Percentiles rank a stretch among this genome's conserved stretches.
Evolutionary conservation across 805 yeast species (phyloP).

Genomic region (Saturnispora ahearnii): DNA sequence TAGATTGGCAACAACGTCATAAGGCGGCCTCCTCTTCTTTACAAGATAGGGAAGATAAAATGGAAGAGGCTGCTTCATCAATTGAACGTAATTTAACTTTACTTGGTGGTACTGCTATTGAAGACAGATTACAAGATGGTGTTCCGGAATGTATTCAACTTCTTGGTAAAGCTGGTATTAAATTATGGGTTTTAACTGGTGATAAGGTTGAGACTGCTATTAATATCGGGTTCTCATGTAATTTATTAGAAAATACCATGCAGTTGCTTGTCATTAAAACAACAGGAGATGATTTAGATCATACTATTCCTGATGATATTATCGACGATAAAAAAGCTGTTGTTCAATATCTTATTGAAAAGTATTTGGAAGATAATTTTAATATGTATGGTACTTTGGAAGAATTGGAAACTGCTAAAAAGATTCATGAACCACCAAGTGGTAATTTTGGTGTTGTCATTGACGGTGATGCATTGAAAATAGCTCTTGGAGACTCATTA

Average conservation of each 20-base stretch:
- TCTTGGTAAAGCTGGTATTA: slow-evolving; percentile 68
- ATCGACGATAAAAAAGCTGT: slow-evolving; percentile 21
- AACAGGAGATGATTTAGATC: slow-evolving; percentile 44
- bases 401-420: slow-evolving; percentile 47
- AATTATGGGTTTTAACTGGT: slow-evolving; percentile 81
- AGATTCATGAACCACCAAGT: slow-evolving; percentile 57
- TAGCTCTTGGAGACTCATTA: slow-evolving; percentile 35
- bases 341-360: slow-evolving; percentile 41
- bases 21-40: slow-evolving; percentile 57
- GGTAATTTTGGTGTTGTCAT: slow-evolving; percentile 63
- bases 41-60: slow-evolving; percentile 52
- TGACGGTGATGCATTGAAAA: slow-evolving; percentile 70
- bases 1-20: slow-evolving; percentile 54
- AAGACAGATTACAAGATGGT: slow-evolving; percentile 78
- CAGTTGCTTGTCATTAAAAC: slow-evolving; percentile 58
- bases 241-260: slow-evolving; percentile 67
- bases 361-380: slow-evolving; percentile 48
- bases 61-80: slow-evolving; percentile 68
- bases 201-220: slow-evolving; percentile 88
- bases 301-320: slow-evolving; percentile 28
- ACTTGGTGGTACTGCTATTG: slow-evolving; percentile 81
- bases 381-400: slow-evolving; percentile 48
- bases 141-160: slow-evolving; percentile 73
- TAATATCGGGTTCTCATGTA: slow-evolving; percentile 81
- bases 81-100: slow-evolving; percentile 58